Evolutionary conservation across 768 basidiomycete species (phyloP).

Genomic region (Baorangia bicolor): DNA sequence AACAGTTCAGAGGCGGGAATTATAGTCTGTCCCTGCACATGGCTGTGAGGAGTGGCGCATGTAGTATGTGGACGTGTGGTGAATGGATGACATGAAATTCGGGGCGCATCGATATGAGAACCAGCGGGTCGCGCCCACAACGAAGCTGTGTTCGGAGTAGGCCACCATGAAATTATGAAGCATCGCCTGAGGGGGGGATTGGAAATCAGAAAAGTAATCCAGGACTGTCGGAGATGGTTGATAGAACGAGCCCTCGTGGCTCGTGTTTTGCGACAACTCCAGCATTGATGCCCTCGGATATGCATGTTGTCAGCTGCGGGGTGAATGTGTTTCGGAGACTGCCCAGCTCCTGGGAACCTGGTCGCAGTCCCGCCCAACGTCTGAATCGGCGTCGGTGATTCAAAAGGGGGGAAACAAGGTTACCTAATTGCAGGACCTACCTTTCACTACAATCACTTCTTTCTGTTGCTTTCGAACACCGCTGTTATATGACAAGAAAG

Average conservation of each 20-base stretch:
- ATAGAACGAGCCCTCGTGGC: neutral
- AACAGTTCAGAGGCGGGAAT: neutral
- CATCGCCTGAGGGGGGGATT: neutral
- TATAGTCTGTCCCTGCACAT: neutral
- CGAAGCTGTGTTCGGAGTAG: constrained; percentile 1
- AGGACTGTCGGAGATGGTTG: neutral
- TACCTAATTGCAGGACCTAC: neutral
- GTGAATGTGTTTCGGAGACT: neutral
- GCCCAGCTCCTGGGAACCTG: neutral
- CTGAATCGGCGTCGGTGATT: neutral
- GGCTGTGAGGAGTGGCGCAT: neutral
- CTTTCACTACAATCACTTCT: neutral
- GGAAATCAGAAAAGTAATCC: neutral
- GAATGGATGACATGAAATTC: neutral
- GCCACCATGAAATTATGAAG: neutral
- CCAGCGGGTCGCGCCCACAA: constrained; percentile 2
- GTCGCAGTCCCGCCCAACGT: neutral
- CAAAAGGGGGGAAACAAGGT: no score
- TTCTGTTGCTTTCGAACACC: no score
- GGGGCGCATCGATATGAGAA: neutral
- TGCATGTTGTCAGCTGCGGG: neutral
- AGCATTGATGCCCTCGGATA: neutral
- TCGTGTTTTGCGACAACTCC: neutral
- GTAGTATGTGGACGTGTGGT: neutral
- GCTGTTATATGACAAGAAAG: neutral